Evolutionary conservation across 306 rosid genomes (phyloP).

Genomic region (Trichosanthes cucumerina): DNA sequence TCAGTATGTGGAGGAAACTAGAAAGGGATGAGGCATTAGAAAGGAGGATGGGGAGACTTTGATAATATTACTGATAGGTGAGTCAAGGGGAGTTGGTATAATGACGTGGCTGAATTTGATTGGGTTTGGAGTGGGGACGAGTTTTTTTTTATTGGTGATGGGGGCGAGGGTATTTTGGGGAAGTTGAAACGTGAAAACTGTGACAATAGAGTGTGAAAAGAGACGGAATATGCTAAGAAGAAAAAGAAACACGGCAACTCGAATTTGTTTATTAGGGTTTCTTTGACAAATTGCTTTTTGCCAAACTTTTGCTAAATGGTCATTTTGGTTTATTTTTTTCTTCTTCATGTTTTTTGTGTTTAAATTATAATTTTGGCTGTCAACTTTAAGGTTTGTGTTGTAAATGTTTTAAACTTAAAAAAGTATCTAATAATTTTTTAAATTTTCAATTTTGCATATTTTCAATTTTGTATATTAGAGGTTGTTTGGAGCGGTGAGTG

Average conservation of each 20-base stretch:
- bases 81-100: background rate
- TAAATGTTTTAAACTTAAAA: too few species aligned
- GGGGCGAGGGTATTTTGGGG: background rate
- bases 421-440: too few species aligned
- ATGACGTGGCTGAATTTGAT: background rate
- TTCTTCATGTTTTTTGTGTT: background rate
- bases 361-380: too few species aligned
- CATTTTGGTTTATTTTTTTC: background rate
- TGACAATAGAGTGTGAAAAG: background rate
- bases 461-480: too few species aligned
- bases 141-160: background rate
- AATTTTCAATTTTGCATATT: too few species aligned
- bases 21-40: background rate
- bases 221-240: conserved; percentile 4
- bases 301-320: background rate
- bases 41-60: background rate
- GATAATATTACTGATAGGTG: background rate
- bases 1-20: background rate
- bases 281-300: background rate
- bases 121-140: background rate
- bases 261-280: background rate
- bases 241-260: background rate
- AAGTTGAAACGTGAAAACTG: background rate
- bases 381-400: too few species aligned
- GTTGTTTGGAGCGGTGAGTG: too few species aligned